phyloP scores from a whole-genome alignment of 192 early-diverging fungal species.

The Umbelopsis ramanniana region DNA sequence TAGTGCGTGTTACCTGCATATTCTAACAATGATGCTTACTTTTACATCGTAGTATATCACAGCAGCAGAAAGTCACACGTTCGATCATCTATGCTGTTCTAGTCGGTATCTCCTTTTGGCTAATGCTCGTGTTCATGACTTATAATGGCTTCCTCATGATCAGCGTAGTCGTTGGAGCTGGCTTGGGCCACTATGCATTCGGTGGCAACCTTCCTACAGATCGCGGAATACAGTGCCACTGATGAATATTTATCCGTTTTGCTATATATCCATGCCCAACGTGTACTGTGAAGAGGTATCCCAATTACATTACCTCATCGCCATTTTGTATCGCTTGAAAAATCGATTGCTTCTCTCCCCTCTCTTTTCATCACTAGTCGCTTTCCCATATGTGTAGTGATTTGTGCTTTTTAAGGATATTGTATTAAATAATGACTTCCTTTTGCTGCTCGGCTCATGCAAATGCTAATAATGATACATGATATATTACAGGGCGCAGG shows the following conservation, averaged over 20 bases:
- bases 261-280: not conserved
- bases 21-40: conserved; percentile 8
- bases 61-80: conserved; percentile 56
- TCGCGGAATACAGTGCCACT: conserved; percentile 39
- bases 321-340: no score
- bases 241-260: not conserved
- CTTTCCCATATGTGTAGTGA: no score
- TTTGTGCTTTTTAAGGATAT: no score
- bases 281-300: not conserved
- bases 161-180: conserved; percentile 67
- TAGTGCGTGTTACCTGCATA: conserved; percentile 9
- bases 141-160: conserved; percentile 81
- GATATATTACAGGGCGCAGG: no score
- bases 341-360: no score
- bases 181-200: conserved; percentile 65
- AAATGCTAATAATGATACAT: no score
- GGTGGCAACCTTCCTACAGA: conserved; percentile 31
- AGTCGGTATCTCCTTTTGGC: conserved; percentile 70
- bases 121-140: conserved; percentile 87
- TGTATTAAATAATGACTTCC: no score
- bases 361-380: no score
- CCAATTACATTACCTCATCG: no score
- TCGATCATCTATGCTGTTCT: conserved; percentile 69
- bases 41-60: conserved; percentile 35
- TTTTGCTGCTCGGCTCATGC: no score